Evolutionary conservation across 768 basidiomycete species (phyloP).

Genomic region (Tylopilus balloui): DNA sequence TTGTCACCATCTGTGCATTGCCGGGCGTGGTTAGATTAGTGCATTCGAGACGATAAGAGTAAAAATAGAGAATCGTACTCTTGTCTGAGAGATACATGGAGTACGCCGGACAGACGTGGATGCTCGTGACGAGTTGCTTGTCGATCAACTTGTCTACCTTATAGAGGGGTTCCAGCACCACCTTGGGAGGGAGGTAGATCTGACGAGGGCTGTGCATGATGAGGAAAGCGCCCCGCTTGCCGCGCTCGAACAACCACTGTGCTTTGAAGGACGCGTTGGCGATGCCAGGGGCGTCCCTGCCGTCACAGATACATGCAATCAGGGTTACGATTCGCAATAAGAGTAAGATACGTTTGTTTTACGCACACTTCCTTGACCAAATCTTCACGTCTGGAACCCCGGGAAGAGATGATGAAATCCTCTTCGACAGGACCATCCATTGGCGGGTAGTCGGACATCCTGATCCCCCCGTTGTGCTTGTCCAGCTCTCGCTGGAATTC

Average conservation of each 20-base stretch:
- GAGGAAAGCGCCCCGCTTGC: slow-evolving; percentile 30
- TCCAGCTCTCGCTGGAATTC: slow-evolving; percentile 17
- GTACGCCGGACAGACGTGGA: slow-evolving; percentile 29
- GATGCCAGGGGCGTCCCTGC: slow-evolving; percentile 17
- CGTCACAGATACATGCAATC: not conserved
- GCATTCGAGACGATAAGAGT: no score
- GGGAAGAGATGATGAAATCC: slow-evolving; percentile 22
- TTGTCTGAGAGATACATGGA: slow-evolving; percentile 32
- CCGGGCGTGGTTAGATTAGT: not conserved
- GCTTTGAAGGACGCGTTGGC: slow-evolving; percentile 28
- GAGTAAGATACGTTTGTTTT: not conserved
- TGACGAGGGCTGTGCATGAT: slow-evolving; percentile 30
- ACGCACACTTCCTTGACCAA: slow-evolving; percentile 18
- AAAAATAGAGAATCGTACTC: no score
- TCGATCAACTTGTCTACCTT: slow-evolving; percentile 23
- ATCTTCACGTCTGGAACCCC: slow-evolving; percentile 12
- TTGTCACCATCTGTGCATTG: slow-evolving; percentile 17
- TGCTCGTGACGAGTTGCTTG: slow-evolving; percentile 31
- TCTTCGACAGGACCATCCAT: slow-evolving; percentile 17
- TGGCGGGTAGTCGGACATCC: slow-evolving; percentile 17
- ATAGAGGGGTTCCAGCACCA: slow-evolving; percentile 26
- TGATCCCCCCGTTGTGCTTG: slow-evolving; percentile 8
- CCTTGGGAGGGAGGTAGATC: slow-evolving; percentile 14
- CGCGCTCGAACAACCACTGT: slow-evolving; percentile 28
- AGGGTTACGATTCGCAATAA: not conserved